Evolutionary conservation across 1,284 basidiomycete genomes (phyloP).

Genomic region (Thecaphora thlaspeos): DNA sequence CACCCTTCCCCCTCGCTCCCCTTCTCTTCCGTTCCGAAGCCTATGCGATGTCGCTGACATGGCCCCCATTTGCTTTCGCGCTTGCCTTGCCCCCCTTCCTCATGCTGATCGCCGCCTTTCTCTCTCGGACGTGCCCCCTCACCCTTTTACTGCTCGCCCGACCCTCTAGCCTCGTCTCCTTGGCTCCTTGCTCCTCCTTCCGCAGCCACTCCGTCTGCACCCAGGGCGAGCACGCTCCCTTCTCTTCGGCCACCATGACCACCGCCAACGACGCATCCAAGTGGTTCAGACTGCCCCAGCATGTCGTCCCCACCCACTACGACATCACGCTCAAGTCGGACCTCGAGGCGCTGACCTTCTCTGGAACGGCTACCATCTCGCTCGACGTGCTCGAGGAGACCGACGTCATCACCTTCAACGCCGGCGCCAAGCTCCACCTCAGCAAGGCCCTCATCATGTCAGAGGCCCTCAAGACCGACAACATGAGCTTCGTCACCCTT

Average conservation of each 20-base stretch:
- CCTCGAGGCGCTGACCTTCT: conserved; percentile 71
- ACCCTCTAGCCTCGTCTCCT: not conserved
- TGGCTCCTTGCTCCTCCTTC: not conserved
- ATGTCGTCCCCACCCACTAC: conserved; percentile 77
- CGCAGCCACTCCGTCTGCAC: not conserved
- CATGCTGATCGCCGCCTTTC: no score
- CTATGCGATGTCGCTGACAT: no score
- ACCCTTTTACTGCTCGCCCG: no score
- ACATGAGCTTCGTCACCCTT: conserved; percentile 62
- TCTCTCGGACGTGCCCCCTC: no score
- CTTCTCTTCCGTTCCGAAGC: no score
- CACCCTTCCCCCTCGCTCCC: no score
- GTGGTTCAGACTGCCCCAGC: conserved; percentile 71
- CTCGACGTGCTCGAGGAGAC: conserved; percentile 72
- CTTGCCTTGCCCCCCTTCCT: no score
- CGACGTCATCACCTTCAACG: conserved; percentile 52
- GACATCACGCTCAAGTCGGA: conserved; percentile 76
- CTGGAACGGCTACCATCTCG: conserved; percentile 77
- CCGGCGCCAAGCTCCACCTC: conserved; percentile 68
- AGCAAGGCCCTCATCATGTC: conserved; percentile 69
- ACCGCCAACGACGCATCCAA: conserved; percentile 37
- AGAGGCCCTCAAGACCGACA: conserved; percentile 65
- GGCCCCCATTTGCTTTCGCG: no score
- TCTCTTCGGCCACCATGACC: conserved; percentile 30
- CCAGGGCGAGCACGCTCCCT: not conserved